Evolutionary conservation across 495 filamentous ascomycete species (phyloP), one percentile per base, ranked within the genome.

Genomic region (Copromyces sp.): DNA sequence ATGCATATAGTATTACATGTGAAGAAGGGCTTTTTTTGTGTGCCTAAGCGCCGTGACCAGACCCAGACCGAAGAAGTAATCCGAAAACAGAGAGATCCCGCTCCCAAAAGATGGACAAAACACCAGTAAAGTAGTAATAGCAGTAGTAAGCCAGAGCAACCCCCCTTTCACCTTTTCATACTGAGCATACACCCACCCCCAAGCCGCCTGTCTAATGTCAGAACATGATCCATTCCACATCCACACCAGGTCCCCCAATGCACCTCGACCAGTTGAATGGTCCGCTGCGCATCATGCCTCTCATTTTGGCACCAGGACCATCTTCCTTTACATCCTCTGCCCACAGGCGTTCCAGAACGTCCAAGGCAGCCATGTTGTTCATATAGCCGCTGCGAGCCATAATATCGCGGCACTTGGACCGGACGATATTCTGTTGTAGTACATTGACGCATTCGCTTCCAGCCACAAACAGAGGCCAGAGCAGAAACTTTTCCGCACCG

Each of bases 391-490:
- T 93, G 77, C 94, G 91, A 35, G 89, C 87, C 84, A 93, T 93
- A 76, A 97, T 94, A 79, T 95, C 93, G 45, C 89, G 84, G 83
- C 94, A 97, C 69, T 94, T 89, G 75, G 88, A 83, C 24, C 93
- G 88, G 68, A 98, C 90, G 68, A 94, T 87, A 39, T 87, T 85
- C 71, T 94, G 90, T 74, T 97, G 92, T 44, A 90, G 83, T 74
- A 93, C 91, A 70, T 91, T 90, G 70, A 97, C 92, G 78, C 94
- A 97, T 83, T 97, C 95, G 32, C 92, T 93, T 39, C 95, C 94
- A 0, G 90, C 91, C 69, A 98, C 91, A 79, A 97, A 97, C 11
- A 98, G 86, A 9, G 95, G 94, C 95, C 95, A 98, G 3, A 98
- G 89, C 35, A 98, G 84, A 76, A 95, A 97, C 78, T 97, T 95